Base-by-base conservation (phyloP, 1,139 yeast species). In the Wickerhamomyces sp. region DNA sequence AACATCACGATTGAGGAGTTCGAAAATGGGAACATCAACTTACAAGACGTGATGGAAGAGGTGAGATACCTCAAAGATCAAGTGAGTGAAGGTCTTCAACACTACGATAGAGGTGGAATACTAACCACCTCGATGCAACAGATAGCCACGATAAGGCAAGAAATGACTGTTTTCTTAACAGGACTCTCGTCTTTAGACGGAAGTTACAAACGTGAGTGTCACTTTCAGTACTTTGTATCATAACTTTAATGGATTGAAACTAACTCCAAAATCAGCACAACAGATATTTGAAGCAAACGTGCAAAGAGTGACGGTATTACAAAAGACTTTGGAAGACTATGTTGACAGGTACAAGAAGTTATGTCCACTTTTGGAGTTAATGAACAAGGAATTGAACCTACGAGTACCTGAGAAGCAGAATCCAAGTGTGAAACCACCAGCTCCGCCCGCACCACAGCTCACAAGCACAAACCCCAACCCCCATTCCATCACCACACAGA, bases 11-110 rank as follows among this genome's bases (percentile, higher is more conserved):
- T 44, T 4, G 36, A 38, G 26, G 49, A 47, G 31, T 51, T 64
- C 15, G 65, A 61, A 32, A 47, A 54, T 4, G 66, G 67, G 5
- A 58, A 52, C 6, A 45, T 61, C 25, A 55, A 57, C 17, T 40
- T 60, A 14, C 55, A 48, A 16, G 51, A 56, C 8, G 41, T 62
- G 3, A 44, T 60, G 32, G 52, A 49, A 14, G 66, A 63, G 37
- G 56, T 62, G n/a, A 53, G 52, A 25, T 50, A 47, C 5, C 46
- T 64, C 19, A 55, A 55, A 32, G 38, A 51, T 30, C 52, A 46
- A 31, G 55, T 51, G 29, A 32, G 55, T 42, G 9, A 7, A 19
- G n/a, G n/a, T n/a, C n/a, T n/a, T n/a, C n/a, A n/a, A n/a, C n/a
- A n/a, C n/a, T n/a, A n/a, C n/a, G n/a, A n/a, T n/a, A n/a, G n/a